Conservation (phyloP, 2,329 filamentous ascomycete genomes). For the Dactylellina parvicollis region DNA sequence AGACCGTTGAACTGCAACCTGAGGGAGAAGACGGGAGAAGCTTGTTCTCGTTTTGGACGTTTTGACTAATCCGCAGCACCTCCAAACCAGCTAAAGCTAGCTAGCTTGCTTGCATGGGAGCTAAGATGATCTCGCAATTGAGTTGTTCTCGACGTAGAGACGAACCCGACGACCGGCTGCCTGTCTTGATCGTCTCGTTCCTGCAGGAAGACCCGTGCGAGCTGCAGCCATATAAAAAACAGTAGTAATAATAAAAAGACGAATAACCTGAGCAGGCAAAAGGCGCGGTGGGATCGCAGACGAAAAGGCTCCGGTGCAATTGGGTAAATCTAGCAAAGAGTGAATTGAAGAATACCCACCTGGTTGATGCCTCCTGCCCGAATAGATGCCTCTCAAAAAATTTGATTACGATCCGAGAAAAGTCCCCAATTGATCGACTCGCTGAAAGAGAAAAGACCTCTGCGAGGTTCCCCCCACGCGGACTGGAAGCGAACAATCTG, state of each 20-base stretch:
- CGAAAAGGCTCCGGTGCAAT: constrained; percentile 22
- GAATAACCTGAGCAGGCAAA: constrained; percentile 15
- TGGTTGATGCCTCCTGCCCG: neutral
- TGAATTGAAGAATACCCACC: constrained; percentile 4
- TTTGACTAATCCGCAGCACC: neutral
- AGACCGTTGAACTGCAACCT: neutral
- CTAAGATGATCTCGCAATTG: neutral
- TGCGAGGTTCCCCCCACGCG: constrained; percentile 6
- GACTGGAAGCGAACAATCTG: neutral
- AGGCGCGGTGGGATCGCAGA: constrained; percentile 15
- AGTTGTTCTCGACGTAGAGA: neutral
- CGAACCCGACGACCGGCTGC: neutral
- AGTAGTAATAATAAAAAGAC: neutral
- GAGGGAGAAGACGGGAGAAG: constrained; percentile 10
- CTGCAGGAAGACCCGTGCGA: constrained; percentile 36
- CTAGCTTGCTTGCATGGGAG: neutral
- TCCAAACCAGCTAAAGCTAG: neutral
- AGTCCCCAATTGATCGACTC: neutral
- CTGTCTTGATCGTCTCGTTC: constrained; percentile 17
- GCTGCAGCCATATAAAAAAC: neutral
- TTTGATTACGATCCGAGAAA: neutral
- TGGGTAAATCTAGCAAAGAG: constrained; percentile 24
- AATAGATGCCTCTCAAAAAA: neutral
- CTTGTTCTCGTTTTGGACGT: constrained; percentile 30
- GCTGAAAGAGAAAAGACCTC: neutral